Evolutionary conservation across 768 basidiomycete genomes (phyloP), one percentile per base, ranked within the genome.

Genomic region (Russula griseocarnosa): DNA sequence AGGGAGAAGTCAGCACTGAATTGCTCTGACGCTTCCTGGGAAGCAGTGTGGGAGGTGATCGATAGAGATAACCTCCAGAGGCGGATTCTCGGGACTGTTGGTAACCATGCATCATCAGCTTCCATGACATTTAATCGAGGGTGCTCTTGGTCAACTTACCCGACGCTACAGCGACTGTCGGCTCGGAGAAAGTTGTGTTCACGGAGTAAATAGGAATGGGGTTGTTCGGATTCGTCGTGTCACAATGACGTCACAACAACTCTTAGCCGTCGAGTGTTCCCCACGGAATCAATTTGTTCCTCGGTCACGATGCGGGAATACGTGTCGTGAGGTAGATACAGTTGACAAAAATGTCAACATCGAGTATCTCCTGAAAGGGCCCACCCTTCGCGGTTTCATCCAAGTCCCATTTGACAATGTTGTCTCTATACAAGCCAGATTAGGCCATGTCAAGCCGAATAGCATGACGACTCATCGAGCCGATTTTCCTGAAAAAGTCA

Each of bases 351-450:
- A 99, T 86, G 77, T 99, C 96, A 67, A 94, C 96, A 67, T 93
- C 92, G 32, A 98, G 83, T 64, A 99, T 93, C 78, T 98, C 96
- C 52, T 83, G 75, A 80, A 98, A 98, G 0, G 97, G 97, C 2
- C 97, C 97, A 34, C 95, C 95, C 78, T 94, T 95, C 70, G 88
- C 90, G 8, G 97, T 99, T 79, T 99, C 97, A 2, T 81, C 90
- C 81, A 99, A 78, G 75, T 99, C 97, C 97, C 97, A 98, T 82
- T 98, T 95, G 77, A 92, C 30, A 71, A 99, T 97, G 73, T 98
- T 86, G 61, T 92, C 85, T 68, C 95, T 98, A 75, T 1, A 40
- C 34, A 44, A 13, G 51, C 55, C 10, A 18, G 49, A 24, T 61
- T 34, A 62, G 34, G 30, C 44, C 38, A 50, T 26, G n/a, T 24